Evolutionary conservation across 2,329 filamentous ascomycete genomes (phyloP).

Genomic region (Erysiphe pulchra): DNA sequence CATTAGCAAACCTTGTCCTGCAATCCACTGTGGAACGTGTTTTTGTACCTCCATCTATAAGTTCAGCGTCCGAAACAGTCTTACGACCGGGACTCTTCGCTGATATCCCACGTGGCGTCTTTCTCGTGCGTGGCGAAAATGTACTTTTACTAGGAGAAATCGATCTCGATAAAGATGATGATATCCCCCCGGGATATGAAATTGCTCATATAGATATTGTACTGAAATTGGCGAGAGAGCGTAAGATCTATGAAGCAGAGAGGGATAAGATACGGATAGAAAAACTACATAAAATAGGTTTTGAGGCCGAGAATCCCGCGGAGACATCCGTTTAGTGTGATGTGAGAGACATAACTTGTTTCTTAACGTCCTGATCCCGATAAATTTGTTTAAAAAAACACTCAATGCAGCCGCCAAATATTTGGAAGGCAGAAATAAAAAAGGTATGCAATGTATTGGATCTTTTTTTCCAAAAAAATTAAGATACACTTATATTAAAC

Average conservation of each 20-base stretch:
- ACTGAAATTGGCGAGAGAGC: conserved; percentile 44
- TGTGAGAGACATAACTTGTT: background rate
- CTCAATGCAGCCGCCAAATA: too few relatives aligned
- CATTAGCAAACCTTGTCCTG: conserved; percentile 69
- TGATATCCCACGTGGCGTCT: conserved; percentile 66
- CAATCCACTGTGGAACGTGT: conserved; percentile 81
- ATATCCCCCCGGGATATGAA: conserved; percentile 44
- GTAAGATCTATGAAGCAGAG: conserved; percentile 39
- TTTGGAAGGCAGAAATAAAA: too few relatives aligned
- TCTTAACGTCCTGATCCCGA: background rate
- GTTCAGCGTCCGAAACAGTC: conserved; percentile 17
- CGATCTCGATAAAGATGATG: conserved; percentile 87
- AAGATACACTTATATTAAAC: too few relatives aligned
- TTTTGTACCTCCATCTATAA: conserved; percentile 24
- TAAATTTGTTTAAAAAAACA: too few relatives aligned
- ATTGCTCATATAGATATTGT: conserved; percentile 42
- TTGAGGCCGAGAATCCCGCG: conserved; percentile 63
- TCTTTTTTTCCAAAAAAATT: too few relatives aligned
- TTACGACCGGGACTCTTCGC: conserved; percentile 37
- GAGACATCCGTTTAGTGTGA: conserved; percentile 38
- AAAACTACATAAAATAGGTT: conserved; percentile 54
- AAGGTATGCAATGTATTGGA: too few relatives aligned
- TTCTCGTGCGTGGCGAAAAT: conserved; percentile 85
- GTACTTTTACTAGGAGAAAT: conserved; percentile 91
- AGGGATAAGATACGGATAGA: conserved; percentile 46